phyloP scores from a whole-genome alignment of 2,329 filamentous ascomycete species.

The Monosporascus sp. region DNA sequence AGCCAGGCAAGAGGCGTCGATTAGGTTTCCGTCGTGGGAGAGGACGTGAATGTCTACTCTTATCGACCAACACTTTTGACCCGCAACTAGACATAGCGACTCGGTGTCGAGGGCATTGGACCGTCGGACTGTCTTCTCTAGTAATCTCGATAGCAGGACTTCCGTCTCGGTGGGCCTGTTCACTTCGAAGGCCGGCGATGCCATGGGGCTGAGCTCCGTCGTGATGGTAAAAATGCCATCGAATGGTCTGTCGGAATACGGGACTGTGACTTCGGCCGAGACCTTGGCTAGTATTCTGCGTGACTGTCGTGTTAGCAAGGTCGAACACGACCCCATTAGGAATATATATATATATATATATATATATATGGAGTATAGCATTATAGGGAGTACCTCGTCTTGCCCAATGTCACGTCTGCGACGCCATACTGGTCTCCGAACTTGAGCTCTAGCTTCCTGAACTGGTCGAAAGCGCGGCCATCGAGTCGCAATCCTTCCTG shows the following conservation, averaged over 20 bases:
- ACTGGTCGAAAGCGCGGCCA: constrained; percentile 74
- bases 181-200: constrained; percentile 82
- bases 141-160: constrained; percentile 75
- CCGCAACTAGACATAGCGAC: constrained; percentile 87
- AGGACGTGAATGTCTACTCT: constrained; percentile 89
- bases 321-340: too few relatives aligned
- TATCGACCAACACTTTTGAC: constrained; percentile 85
- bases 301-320: constrained; percentile 11
- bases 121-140: constrained; percentile 91
- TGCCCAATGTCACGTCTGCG: constrained; percentile 80
- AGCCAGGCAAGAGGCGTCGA: constrained; percentile 80
- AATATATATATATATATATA: background rate
- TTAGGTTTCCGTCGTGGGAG: constrained; percentile 82
- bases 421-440: constrained; percentile 92
- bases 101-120: constrained; percentile 92
- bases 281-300: constrained; percentile 74
- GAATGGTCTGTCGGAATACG: constrained; percentile 83
- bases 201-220: constrained; percentile 88
- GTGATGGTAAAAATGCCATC: constrained; percentile 92
- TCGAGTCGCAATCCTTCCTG: constrained; percentile 78
- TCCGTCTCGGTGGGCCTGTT: constrained; percentile 80
- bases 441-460: constrained; percentile 67
- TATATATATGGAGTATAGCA: background rate
- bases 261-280: constrained; percentile 81
- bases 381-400: constrained; percentile 63